phyloP scores from a whole-genome alignment of 768 basidiomycete species.

The Lanmaoa rubissima region DNA sequence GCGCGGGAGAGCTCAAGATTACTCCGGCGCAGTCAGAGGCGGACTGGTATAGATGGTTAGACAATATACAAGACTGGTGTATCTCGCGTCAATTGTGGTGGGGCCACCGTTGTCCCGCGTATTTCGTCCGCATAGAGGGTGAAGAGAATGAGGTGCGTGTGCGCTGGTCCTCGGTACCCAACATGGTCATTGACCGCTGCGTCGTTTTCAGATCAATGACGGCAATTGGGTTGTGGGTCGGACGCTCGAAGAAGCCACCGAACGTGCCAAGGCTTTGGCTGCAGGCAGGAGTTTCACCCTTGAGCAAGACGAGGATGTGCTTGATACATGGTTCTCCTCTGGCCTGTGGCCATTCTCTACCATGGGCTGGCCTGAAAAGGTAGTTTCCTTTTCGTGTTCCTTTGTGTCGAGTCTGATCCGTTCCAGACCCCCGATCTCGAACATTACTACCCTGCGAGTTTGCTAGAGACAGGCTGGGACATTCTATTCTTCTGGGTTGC shows the following conservation, averaged over 20 bases:
- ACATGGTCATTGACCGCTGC: neutral
- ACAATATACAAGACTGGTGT: constrained; percentile 97
- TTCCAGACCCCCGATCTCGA: constrained; percentile 70
- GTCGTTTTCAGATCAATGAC: constrained; percentile 49
- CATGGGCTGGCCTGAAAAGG: constrained; percentile 96
- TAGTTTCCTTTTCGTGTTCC: constrained; percentile 25
- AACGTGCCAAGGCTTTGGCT: constrained; percentile 69
- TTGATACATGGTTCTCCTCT: constrained; percentile 99
- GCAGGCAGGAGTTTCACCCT: constrained; percentile 66
- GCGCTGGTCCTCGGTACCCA: neutral
- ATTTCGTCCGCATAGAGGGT: constrained; percentile 86
- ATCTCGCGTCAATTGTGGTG: constrained; percentile 99
- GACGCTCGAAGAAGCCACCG: constrained; percentile 69
- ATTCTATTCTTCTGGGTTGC: constrained; percentile 99
- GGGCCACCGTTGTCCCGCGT: constrained; percentile 96
- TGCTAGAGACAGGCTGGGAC: constrained; percentile 99
- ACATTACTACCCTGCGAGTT: constrained; percentile 82
- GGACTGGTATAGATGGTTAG: constrained; percentile 97
- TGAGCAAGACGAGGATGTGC: constrained; percentile 93
- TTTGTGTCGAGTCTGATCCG: neutral
- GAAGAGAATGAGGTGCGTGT: constrained; percentile 57
- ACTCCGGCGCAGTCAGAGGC: constrained; percentile 81
- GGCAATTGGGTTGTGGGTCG: constrained; percentile 93
- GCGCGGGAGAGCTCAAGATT: constrained; percentile 86
- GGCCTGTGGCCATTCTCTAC: constrained; percentile 98